phyloP scores from a whole-genome alignment of 768 basidiomycete genomes.

The Phaffia australis region DNA sequence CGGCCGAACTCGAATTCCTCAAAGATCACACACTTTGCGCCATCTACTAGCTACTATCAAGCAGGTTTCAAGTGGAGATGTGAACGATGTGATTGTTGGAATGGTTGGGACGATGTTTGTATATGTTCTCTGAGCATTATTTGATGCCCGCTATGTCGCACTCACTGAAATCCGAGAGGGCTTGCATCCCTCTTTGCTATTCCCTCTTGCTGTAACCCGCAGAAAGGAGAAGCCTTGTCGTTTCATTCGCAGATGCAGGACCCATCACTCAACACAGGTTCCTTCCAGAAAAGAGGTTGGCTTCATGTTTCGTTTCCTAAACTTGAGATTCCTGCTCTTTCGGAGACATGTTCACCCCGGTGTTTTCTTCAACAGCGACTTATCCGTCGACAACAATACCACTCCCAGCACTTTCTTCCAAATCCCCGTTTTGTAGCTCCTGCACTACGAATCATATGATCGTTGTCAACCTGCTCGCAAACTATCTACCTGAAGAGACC shows the following conservation, averaged over 20 bases:
- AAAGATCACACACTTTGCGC: background rate
- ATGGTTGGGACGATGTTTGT: slow-evolving; percentile 15
- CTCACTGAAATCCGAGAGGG: background rate
- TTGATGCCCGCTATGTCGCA: no score
- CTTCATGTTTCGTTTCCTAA: slow-evolving; percentile 17
- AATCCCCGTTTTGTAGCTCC: slow-evolving; percentile 58
- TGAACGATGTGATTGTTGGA: slow-evolving; percentile 3
- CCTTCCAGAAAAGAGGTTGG: slow-evolving; percentile 62
- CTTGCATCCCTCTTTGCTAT: background rate
- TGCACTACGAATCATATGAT: slow-evolving; percentile 91
- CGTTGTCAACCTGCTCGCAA: slow-evolving; percentile 71
- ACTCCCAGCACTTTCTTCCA: slow-evolving; percentile 17
- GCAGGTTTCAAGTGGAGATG: slow-evolving; percentile 12
- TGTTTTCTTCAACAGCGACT: slow-evolving; percentile 3
- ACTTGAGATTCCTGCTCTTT: slow-evolving; percentile 14
- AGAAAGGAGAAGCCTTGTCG: slow-evolving; percentile 63
- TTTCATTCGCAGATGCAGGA: slow-evolving; percentile 84
- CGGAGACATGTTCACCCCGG: background rate
- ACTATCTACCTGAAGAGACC: slow-evolving; percentile 69
- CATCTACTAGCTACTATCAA: background rate
- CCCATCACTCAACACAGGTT: slow-evolving; percentile 54
- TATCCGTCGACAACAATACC: slow-evolving; percentile 28
- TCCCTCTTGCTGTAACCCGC: background rate
- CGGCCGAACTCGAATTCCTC: background rate
- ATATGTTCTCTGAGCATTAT: background rate